phyloP scores from a whole-genome alignment of 176 grass and related monocot genomes.

The Tillandsia fasciculata region DNA sequence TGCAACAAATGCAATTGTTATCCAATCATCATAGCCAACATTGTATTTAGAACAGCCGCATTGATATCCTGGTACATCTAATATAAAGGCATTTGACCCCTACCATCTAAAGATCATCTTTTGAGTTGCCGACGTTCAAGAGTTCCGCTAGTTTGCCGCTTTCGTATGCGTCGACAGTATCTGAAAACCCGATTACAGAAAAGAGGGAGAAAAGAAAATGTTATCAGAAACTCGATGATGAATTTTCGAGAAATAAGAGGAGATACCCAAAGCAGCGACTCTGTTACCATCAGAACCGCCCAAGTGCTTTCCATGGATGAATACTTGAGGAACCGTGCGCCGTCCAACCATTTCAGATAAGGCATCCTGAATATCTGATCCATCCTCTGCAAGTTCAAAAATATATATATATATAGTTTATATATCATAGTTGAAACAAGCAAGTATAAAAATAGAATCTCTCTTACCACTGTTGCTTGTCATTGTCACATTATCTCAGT shows the following conservation, averaged over 20 bases:
- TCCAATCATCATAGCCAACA: neutral
- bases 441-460: neutral
- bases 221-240: neutral
- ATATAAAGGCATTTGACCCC: neutral
- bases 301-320: slow-evolving; percentile 38
- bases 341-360: slow-evolving; percentile 31
- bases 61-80: neutral
- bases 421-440: neutral
- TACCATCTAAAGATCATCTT: slow-evolving; percentile 27
- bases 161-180: slow-evolving; percentile 28
- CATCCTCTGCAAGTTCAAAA: slow-evolving; percentile 26
- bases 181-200: slow-evolving; percentile 22
- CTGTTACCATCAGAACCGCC: slow-evolving; percentile 41
- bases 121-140: slow-evolving; percentile 14
- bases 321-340: slow-evolving; percentile 36
- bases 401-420: neutral
- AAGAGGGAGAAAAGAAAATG: neutral
- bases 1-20: neutral
- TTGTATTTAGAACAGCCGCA: neutral
- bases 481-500: too few species aligned
- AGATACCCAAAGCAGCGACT: neutral
- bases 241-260: slow-evolving; percentile 4
- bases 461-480: too few species aligned
- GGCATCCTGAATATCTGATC: slow-evolving; percentile 38
- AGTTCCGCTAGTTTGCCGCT: slow-evolving; percentile 26